A percentile compares a stretch with the other conserved stretches of the same genome.
Conservation (phyloP, 495 filamentous ascomycete genomes). For the Talaromyces adpressus region DNA sequence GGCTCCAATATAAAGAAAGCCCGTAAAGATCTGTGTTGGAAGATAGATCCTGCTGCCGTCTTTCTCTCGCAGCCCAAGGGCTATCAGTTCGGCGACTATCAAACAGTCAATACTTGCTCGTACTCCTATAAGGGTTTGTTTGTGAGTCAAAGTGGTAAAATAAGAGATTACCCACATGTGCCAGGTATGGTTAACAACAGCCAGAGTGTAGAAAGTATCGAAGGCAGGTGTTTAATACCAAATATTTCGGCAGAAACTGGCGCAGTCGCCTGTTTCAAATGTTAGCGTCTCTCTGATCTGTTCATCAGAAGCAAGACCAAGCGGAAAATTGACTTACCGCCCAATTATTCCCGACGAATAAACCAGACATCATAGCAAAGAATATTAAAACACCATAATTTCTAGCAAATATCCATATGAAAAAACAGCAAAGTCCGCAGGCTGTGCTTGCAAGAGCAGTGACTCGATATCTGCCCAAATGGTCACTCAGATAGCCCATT, state of each 20-base stretch:
- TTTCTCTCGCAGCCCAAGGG: slow-evolving; percentile 47
- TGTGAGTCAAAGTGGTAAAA: too few species aligned
- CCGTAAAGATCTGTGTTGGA: slow-evolving; percentile 56
- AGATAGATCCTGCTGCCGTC: slow-evolving; percentile 37
- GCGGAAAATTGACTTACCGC: slow-evolving; percentile 6
- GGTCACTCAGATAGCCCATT: slow-evolving; percentile 62
- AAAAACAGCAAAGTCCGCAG: slow-evolving; percentile 37
- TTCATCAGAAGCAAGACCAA: too few species aligned
- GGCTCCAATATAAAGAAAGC: slow-evolving; percentile 50
- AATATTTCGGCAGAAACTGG: slow-evolving; percentile 42
- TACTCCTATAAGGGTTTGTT: not conserved
- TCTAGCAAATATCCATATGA: slow-evolving; percentile 61
- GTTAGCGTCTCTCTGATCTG: too few species aligned
- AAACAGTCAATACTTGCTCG: not conserved
- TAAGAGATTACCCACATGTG: slow-evolving; percentile 23
- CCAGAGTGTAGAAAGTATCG: slow-evolving; percentile 59
- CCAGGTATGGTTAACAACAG: slow-evolving; percentile 52
- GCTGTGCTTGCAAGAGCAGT: slow-evolving; percentile 44
- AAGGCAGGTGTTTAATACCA: slow-evolving; percentile 51
- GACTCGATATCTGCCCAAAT: slow-evolving; percentile 55
- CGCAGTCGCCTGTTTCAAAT: slow-evolving; percentile 17
- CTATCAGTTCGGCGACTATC: slow-evolving; percentile 59
- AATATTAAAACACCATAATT: slow-evolving; percentile 53
- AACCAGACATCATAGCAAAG: slow-evolving; percentile 56
- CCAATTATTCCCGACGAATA: slow-evolving; percentile 38